A percentile compares a stretch with the other conserved stretches of the same genome.
Evolutionary conservation across 2,329 filamentous ascomycete species (phyloP).

Genomic region (Curvularia hawaiiensis): DNA sequence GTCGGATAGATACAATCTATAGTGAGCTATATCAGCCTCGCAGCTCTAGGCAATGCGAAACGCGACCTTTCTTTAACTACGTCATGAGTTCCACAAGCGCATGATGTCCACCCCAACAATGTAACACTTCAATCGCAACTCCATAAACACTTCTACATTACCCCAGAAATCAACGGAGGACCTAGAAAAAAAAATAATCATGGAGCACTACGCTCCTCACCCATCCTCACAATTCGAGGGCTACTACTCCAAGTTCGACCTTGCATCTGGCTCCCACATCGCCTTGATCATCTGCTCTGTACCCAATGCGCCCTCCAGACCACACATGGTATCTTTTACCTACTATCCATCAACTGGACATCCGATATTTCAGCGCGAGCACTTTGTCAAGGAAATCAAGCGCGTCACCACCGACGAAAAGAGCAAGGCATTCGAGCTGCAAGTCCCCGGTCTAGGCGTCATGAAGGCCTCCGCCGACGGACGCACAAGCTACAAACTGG

Average conservation of each 20-base stretch:
- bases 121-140: conserved; percentile 1
- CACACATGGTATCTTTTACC: conserved; percentile 57
- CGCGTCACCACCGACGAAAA: conserved; percentile 34
- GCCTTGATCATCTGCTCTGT: conserved; percentile 55
- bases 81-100: conserved; percentile 24
- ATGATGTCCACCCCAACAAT: background rate
- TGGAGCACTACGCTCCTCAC: conserved; percentile 54
- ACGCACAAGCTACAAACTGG: conserved; percentile 45
- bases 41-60: conserved; percentile 6
- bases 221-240: conserved; percentile 53
- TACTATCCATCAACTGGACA: conserved; percentile 49
- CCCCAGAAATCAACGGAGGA: background rate
- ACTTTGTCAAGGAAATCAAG: conserved; percentile 51
- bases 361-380: conserved; percentile 49
- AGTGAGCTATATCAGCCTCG: background rate
- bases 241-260: conserved; percentile 57
- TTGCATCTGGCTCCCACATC: conserved; percentile 53
- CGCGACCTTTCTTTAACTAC: conserved; percentile 8
- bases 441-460: conserved; percentile 48
- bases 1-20: background rate
- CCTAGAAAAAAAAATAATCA: conserved; percentile 14
- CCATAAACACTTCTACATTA: background rate
- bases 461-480: conserved; percentile 45
- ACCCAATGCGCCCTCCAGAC: conserved; percentile 46
- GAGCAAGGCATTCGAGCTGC: conserved; percentile 49